A percentile compares a stretch with the other conserved stretches of the same genome.
phyloP scores from a whole-genome alignment of 73 alveolate genomes.

The Tetrahymena malaccensis region DNA sequence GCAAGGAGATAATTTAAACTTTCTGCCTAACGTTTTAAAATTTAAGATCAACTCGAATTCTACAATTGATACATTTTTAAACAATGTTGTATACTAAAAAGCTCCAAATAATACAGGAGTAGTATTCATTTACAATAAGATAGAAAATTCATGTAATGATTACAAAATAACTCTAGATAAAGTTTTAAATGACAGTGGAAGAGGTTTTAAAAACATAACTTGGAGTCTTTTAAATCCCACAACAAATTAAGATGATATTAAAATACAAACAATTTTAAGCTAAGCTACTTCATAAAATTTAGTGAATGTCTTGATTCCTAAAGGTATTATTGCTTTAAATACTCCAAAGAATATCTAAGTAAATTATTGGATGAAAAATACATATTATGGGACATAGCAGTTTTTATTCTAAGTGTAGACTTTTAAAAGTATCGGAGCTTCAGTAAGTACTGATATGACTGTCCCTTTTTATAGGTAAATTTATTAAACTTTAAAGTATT shows the following conservation, averaged over 20 bases:
- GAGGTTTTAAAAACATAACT: not conserved
- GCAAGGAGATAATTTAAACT: not conserved
- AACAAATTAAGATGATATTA: not conserved
- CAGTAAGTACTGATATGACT: not conserved
- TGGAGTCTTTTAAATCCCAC: not conserved
- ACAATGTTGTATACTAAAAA: not conserved
- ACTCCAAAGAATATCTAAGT: not conserved
- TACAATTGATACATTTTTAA: not conserved
- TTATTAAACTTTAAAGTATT: no score
- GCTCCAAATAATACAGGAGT: not conserved
- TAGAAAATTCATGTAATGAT: not conserved
- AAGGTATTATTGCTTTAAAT: not conserved
- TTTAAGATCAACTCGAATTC: not conserved
- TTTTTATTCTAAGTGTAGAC: not conserved
- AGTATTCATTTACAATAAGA: not conserved
- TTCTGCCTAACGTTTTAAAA: not conserved
- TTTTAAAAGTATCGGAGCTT: not conserved
- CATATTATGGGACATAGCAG: not conserved
- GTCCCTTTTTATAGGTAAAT: not conserved
- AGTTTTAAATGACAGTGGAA: not conserved
- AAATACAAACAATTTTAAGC: not conserved
- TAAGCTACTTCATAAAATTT: not conserved
- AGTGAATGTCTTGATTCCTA: not conserved
- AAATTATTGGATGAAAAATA: not conserved
- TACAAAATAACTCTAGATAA: not conserved